Evolutionary conservation across 495 filamentous ascomycete genomes (phyloP).

Genomic region (Durotheca rogersii): DNA sequence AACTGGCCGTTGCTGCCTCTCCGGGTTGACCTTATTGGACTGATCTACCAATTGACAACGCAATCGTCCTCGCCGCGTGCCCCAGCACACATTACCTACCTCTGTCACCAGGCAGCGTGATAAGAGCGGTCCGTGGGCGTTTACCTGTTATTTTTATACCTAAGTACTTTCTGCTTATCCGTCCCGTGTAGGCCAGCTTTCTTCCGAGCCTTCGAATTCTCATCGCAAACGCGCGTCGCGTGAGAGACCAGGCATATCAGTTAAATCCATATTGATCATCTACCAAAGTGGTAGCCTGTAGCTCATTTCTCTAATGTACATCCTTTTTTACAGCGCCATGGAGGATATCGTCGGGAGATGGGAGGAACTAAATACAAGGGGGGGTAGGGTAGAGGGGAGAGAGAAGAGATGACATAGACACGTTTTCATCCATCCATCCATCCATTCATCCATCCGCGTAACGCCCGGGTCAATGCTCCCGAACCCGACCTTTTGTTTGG

Average conservation of each 20-base stretch:
- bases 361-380: constrained; percentile 26
- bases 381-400: constrained; percentile 30
- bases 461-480: constrained; percentile 40
- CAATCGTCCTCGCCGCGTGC: constrained; percentile 28
- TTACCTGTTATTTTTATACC: too few relatives aligned
- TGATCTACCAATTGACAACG: too few relatives aligned
- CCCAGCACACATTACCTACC: constrained; percentile 9
- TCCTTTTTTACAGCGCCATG: constrained; percentile 33
- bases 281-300: constrained; percentile 18
- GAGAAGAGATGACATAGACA: constrained; percentile 32
- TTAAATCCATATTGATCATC: constrained; percentile 25
- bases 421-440: too few relatives aligned
- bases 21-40: constrained; percentile 22
- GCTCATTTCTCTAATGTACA: constrained; percentile 36
- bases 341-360: constrained; percentile 38
- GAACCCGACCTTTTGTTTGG: constrained; percentile 37
- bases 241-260: too few relatives aligned
- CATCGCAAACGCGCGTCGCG: too few relatives aligned
- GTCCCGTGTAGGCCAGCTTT: too few relatives aligned
- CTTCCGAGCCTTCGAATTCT: too few relatives aligned
- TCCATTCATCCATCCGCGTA: constrained; percentile 35
- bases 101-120: constrained; percentile 20
- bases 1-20: constrained; percentile 8
- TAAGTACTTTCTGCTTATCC: too few relatives aligned
- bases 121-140: too few relatives aligned